These are phyloP conservation scores for Nicotiana undulata DNA, from an alignment of 257 asterid species.

Conservation along the genomic window DNA sequence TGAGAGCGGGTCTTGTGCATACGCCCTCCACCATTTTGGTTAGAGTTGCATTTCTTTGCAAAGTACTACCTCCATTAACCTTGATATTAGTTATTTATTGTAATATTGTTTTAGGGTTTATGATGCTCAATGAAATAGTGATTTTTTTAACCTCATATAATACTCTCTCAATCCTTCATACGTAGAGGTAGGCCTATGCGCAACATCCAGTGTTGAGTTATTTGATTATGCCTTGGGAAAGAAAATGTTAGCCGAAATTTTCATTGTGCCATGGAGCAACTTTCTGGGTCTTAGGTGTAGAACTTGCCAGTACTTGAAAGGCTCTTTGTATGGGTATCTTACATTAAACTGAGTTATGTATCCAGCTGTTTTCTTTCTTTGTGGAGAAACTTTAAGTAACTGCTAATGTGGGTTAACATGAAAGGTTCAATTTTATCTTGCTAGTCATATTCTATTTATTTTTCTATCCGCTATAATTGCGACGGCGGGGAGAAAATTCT, in stretches of 20 bases:
- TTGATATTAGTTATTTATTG: constrained; percentile 2
- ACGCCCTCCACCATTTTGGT: constrained; percentile 6
- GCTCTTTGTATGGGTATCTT: not conserved
- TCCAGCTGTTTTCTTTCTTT: not conserved
- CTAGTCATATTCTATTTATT: not conserved
- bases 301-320: not conserved
- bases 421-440: not conserved
- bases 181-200: not conserved
- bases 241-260: not conserved
- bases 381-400: not conserved
- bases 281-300: not conserved
- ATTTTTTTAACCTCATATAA: not conserved
- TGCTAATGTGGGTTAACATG: not conserved
- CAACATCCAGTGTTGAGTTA: not conserved
- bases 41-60: constrained; percentile 1
- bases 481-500: not conserved
- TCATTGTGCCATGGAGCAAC: not conserved
- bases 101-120: constrained; percentile 4
- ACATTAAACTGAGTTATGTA: not conserved
- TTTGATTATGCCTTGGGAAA: not conserved
- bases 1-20: constrained; percentile 1
- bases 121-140: not conserved
- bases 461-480: not conserved
- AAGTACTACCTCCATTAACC: not conserved
- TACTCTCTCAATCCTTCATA: not conserved